A percentile compares a stretch with the other conserved stretches of the same genome.
Evolutionary conservation across 1,139 yeast genomes (phyloP).

Genomic region (Eremothecium cymbalariae): DNA sequence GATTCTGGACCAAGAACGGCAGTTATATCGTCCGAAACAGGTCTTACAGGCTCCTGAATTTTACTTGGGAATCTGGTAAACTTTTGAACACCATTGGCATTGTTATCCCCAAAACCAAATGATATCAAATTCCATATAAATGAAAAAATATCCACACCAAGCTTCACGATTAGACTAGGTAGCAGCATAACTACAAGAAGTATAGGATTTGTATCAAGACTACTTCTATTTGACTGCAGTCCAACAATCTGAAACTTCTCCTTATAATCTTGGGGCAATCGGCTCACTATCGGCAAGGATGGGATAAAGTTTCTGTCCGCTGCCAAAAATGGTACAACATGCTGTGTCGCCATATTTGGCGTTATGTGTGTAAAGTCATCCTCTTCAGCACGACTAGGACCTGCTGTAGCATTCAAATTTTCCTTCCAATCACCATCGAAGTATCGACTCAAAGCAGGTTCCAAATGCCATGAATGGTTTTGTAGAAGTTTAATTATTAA

Average conservation of each 20-base stretch:
- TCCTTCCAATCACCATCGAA: conserved; percentile 34
- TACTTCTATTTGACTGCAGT: conserved; percentile 10
- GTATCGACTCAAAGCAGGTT: conserved; percentile 34
- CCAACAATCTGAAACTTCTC: conserved; percentile 25
- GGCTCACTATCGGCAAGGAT: conserved; percentile 29
- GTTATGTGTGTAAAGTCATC: not conserved
- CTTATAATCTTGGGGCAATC: conserved; percentile 27
- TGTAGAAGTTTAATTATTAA: conserved; percentile 30
- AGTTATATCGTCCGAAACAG: conserved; percentile 5
- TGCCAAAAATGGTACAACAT: conserved; percentile 11
- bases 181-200: conserved; percentile 21
- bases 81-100: conserved; percentile 8
- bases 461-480: conserved; percentile 36
- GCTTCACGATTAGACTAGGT: conserved; percentile 21
- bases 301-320: conserved; percentile 17
- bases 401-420: conserved; percentile 20
- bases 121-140: conserved; percentile 20
- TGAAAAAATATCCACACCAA: conserved; percentile 18
- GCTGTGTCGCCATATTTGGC: conserved; percentile 3
- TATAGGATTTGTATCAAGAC: conserved; percentile 13
- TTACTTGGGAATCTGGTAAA: conserved; percentile 17
- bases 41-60: conserved; percentile 10
- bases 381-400: conserved; percentile 12
- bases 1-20: conserved; percentile 8
- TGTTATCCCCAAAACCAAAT: conserved; percentile 17